phyloP scores from a whole-genome alignment of 176 grass and related monocot genomes.

The Musa itinerans region DNA sequence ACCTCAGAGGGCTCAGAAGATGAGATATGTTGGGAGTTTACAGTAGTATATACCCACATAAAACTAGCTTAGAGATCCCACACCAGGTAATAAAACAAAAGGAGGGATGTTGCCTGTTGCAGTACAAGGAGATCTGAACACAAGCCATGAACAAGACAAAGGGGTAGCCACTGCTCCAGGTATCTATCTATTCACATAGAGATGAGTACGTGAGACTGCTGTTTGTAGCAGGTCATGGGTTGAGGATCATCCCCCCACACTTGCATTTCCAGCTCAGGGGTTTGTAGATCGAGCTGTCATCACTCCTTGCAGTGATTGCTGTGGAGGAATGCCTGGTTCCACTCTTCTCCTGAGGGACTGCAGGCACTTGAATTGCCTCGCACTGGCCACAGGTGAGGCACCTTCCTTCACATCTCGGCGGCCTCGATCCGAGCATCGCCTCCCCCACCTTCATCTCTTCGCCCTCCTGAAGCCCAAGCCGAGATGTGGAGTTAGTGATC shows the following conservation, averaged over 20 bases:
- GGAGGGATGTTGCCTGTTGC: too few species aligned
- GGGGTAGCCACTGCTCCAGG: neutral
- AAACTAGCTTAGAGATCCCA: too few species aligned
- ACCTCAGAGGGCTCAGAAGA: too few species aligned
- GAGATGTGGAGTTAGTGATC: neutral
- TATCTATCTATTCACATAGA: neutral
- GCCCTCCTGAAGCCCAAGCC: neutral
- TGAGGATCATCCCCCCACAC: conserved; percentile 40
- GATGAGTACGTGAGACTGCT: neutral
- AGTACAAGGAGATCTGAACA: too few species aligned
- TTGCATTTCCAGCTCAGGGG: conserved; percentile 78
- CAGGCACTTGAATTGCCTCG: conserved; percentile 70
- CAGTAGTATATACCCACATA: too few species aligned
- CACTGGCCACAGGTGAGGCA: conserved; percentile 48
- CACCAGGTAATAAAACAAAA: too few species aligned
- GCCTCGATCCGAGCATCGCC: conserved; percentile 52
- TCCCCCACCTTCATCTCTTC: conserved; percentile 3
- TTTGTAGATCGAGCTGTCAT: conserved; percentile 68
- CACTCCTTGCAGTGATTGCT: conserved; percentile 1
- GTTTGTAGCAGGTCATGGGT: conserved; percentile 27
- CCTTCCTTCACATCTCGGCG: conserved; percentile 59
- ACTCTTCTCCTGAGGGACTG: conserved; percentile 28
- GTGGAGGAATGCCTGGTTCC: neutral
- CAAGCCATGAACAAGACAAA: too few species aligned
- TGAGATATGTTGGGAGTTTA: too few species aligned